Evolutionary conservation across 208 protist species (phyloP).

Genomic region (Acanthamoeba lenticulata): DNA sequence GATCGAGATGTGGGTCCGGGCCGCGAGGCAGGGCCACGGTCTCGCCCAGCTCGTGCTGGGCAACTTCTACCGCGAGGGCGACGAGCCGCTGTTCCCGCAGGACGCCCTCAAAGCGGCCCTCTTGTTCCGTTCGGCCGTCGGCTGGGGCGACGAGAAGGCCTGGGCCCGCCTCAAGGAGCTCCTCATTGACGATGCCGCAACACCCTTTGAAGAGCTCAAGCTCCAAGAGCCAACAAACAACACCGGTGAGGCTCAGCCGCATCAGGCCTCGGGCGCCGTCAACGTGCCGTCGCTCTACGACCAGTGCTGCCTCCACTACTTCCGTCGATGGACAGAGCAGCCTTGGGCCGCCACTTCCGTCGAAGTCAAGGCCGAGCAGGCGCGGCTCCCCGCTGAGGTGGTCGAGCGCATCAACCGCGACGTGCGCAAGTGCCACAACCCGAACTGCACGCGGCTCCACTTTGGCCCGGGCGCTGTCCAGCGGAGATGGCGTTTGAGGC

Average conservation of each 20-base stretch:
- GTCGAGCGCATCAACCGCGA: not conserved
- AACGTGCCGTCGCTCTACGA: not conserved
- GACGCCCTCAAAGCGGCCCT: not conserved
- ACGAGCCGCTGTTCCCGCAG: not conserved
- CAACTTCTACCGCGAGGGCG: constrained; percentile 66
- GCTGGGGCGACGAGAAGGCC: constrained; percentile 40
- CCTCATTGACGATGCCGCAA: not conserved
- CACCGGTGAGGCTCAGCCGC: not conserved
- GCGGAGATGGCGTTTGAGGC: constrained; percentile 32
- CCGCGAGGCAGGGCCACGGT: constrained; percentile 70
- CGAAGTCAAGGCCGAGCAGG: not conserved
- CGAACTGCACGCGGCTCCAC: not conserved
- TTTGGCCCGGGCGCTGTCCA: not conserved
- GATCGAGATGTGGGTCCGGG: constrained; percentile 27
- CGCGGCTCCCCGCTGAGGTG: constrained; percentile 11
- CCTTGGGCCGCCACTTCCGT: too few relatives aligned
- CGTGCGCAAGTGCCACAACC: constrained; percentile 1
- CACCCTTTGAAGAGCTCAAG: not conserved
- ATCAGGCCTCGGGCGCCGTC: not conserved
- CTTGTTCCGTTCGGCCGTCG: not conserved
- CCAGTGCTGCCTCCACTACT: constrained; percentile 9
- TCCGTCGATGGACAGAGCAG: not conserved
- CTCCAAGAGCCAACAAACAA: not conserved
- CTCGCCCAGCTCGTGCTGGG: constrained; percentile 64
- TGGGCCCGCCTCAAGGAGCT: constrained; percentile 4